Evolutionary conservation across 257 asterid genomes (phyloP).

Genomic region (Jasminum sambac): DNA sequence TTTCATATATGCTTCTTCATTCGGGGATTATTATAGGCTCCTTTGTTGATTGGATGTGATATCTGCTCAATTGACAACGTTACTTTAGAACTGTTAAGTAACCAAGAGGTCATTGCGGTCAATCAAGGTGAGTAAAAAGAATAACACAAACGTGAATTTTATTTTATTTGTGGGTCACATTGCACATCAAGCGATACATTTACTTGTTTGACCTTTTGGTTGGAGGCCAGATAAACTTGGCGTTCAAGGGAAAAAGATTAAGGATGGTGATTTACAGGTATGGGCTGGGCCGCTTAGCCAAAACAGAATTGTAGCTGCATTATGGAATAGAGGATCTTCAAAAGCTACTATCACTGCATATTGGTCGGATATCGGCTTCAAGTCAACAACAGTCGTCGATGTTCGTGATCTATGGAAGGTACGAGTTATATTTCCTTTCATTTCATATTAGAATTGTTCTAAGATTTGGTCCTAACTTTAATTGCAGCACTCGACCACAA

Average conservation of each 20-base stretch:
- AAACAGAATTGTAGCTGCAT: constrained; percentile 55
- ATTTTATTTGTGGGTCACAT: background rate
- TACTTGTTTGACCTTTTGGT: background rate
- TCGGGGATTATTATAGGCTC: constrained; percentile 64
- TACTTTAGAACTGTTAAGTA: constrained; percentile 53
- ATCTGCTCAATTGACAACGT: constrained; percentile 56
- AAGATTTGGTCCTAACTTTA: no score
- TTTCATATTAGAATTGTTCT: no score
- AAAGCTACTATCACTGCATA: constrained; percentile 63
- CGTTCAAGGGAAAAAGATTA: constrained; percentile 68
- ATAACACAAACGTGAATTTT: background rate
- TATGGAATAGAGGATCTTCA: constrained; percentile 84
- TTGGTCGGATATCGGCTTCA: constrained; percentile 72
- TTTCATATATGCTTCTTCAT: background rate
- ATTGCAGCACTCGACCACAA: constrained; percentile 57
- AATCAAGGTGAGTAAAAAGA: constrained; percentile 69
- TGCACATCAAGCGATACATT: background rate
- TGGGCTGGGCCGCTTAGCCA: constrained; percentile 84
- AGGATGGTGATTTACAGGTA: constrained; percentile 75
- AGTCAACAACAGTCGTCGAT: constrained; percentile 37
- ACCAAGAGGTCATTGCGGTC: constrained; percentile 77
- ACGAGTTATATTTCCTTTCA: constrained; percentile 11
- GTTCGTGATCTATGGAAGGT: constrained; percentile 89
- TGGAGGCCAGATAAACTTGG: constrained; percentile 62
- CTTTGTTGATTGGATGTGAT: constrained; percentile 88